Base-by-base conservation (phyloP, 2,329 filamentous ascomycete species). In the Fusarium musae region DNA sequence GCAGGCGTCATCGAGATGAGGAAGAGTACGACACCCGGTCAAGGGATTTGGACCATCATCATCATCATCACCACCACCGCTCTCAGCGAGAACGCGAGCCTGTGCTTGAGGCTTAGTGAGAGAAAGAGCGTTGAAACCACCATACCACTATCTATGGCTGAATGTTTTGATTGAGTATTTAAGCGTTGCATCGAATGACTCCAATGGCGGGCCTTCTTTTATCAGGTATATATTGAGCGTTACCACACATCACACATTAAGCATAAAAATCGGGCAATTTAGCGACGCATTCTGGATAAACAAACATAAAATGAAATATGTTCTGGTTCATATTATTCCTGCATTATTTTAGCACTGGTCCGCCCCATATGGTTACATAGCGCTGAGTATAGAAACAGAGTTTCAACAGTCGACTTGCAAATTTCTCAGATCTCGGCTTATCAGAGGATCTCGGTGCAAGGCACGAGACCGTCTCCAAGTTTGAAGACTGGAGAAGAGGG, bases 1-100 rank as follows among this genome's bases (percentile, higher is more conserved):
- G 78, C 54, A 76, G 77, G 36, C 80, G 78, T 34, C 75, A 80
- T 59, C 70, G 76, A 54, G 78, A 80, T 30, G 75, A 78, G 30
- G 77, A 81, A 42, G 76, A 77, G 15, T 74, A 78, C 43, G 74
- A 79, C 30, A 58, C 65, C 8, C 78, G 78, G 9, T 70, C 79
- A 19, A 76, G 75, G 42, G 79, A 81, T 39, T 73, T 78, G 28
- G 77, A 81, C 21, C 80, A 81, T 23, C 80, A 81, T 40, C 79
- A 81, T 40, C 79, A 81, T 58, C 77, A 82, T 46, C 78, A 81
- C 50, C 78, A 81, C 59, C 80, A 82, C 63, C 78, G 79, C 62
- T 78, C 75, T 16, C 78, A 82, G 56, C 77, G 78, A 54, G 79
- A 81, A n/a, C 78, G 78, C 4, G 80, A 80, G 11, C 61, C 72